Conservation (phyloP, 2,329 filamentous ascomycete species). For the Xylaria sp. region DNA sequence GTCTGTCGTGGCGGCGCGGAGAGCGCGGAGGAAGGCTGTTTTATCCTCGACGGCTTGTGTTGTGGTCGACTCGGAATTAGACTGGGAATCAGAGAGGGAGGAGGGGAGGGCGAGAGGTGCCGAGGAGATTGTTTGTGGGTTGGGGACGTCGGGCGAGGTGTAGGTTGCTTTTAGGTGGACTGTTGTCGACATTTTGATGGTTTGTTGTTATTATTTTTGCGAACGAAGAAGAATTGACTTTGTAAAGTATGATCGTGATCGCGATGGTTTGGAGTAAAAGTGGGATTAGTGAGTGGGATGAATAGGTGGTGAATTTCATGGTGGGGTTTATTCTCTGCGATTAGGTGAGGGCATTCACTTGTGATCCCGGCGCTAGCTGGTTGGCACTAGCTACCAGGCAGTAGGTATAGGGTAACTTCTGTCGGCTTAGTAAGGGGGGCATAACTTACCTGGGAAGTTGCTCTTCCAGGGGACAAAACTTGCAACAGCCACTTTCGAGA, state of each 20-base stretch:
- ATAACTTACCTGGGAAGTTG: conserved; percentile 13
- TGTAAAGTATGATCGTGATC: no score
- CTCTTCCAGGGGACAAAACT: not conserved
- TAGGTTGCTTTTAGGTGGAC: conserved; percentile 62
- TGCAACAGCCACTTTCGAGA: not conserved
- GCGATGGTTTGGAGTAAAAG: no score
- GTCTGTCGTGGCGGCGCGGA: conserved; percentile 66
- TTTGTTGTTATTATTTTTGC: not conserved
- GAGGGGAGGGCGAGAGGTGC: conserved; percentile 37
- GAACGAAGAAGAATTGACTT: no score
- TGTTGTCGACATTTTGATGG: conserved; percentile 3
- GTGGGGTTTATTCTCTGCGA: conserved; percentile 17
- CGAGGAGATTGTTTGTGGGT: conserved; percentile 57
- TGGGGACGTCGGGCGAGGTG: conserved; percentile 59
- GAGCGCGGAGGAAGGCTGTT: conserved; percentile 67
- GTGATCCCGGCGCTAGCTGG: not conserved
- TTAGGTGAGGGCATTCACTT: conserved; percentile 2
- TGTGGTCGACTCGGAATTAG: not conserved
- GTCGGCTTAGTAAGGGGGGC: not conserved
- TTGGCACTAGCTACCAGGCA: not conserved
- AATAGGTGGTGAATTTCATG: not conserved
- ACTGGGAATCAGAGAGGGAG: not conserved
- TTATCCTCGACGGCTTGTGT: conserved; percentile 52
- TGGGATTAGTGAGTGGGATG: no score
- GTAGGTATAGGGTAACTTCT: not conserved